Evolutionary conservation across 2,329 filamentous ascomycete species (phyloP).

Genomic region (Cercospora berteroae): DNA sequence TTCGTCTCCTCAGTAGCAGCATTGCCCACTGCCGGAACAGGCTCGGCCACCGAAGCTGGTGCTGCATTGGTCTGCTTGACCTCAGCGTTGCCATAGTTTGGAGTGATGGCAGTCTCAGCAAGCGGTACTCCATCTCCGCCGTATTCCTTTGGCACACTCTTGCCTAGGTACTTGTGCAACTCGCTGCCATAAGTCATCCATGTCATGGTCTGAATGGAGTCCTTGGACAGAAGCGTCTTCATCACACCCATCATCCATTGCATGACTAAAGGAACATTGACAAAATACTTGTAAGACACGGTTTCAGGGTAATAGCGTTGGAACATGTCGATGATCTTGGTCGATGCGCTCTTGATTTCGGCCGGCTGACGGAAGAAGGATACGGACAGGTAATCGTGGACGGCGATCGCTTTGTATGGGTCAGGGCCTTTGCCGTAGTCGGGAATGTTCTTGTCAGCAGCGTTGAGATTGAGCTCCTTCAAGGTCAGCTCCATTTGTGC

Average conservation of each 20-base stretch:
- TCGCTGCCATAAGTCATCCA: slow-evolving; percentile 60
- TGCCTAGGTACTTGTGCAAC: slow-evolving; percentile 64
- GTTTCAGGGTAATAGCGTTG: slow-evolving; percentile 85
- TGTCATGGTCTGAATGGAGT: slow-evolving; percentile 51
- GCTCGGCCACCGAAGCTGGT: slow-evolving; percentile 8
- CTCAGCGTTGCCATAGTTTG: slow-evolving; percentile 35
- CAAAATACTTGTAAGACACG: slow-evolving; percentile 87
- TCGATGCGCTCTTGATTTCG: slow-evolving; percentile 70
- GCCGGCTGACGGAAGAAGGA: slow-evolving; percentile 82
- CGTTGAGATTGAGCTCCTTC: slow-evolving; percentile 66
- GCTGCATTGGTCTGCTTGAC: not conserved
- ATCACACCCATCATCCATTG: slow-evolving; percentile 62
- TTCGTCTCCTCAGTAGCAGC: not conserved
- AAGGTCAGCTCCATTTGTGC: slow-evolving; percentile 87
- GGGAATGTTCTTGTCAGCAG: slow-evolving; percentile 68
- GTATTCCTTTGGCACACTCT: slow-evolving; percentile 70
- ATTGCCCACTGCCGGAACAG: not conserved
- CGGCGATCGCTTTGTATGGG: slow-evolving; percentile 85
- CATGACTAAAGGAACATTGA: slow-evolving; percentile 91
- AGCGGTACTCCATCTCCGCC: slow-evolving; percentile 67
- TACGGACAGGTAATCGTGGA: slow-evolving; percentile 89
- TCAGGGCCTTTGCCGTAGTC: slow-evolving; percentile 66
- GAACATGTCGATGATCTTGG: slow-evolving; percentile 79
- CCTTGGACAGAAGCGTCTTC: slow-evolving; percentile 48
- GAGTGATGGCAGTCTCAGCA: slow-evolving; percentile 44